phyloP scores from a whole-genome alignment of 495 filamentous ascomycete genomes.

The Tuber microsphaerosporum region DNA sequence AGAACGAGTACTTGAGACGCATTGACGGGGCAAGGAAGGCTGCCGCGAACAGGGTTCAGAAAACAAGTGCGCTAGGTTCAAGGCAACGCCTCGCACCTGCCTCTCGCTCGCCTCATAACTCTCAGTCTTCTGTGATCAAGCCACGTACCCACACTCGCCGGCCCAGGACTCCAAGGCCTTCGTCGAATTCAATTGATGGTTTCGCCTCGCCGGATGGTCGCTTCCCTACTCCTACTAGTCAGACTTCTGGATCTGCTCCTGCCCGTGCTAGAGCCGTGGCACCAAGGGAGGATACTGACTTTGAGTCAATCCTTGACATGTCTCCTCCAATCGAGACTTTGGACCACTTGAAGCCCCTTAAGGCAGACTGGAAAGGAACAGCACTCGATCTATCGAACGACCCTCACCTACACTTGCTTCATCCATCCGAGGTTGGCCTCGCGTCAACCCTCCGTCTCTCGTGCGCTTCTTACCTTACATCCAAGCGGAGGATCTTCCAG shows the following conservation, averaged over 20 bases:
- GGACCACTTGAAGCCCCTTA: slow-evolving; percentile 58
- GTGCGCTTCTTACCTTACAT: slow-evolving; percentile 86
- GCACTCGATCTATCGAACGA: slow-evolving; percentile 73
- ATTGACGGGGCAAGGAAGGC: slow-evolving; percentile 27
- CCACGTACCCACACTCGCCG: slow-evolving; percentile 25
- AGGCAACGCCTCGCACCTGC: slow-evolving; percentile 33
- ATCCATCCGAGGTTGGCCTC: slow-evolving; percentile 69
- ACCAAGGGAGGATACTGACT: slow-evolving; percentile 81
- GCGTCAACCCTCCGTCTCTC: slow-evolving; percentile 76
- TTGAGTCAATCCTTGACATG: slow-evolving; percentile 66
- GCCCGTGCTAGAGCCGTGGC: slow-evolving; percentile 33
- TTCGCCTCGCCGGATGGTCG: slow-evolving; percentile 34
- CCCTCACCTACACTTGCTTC: slow-evolving; percentile 67
- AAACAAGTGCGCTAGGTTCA: slow-evolving; percentile 22
- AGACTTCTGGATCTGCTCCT: slow-evolving; percentile 30
- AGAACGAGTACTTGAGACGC: slow-evolving; percentile 34
- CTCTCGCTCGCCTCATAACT: slow-evolving; percentile 26
- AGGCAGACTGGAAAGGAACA: slow-evolving; percentile 81
- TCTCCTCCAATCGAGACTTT: slow-evolving; percentile 67
- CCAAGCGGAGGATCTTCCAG: slow-evolving; percentile 88
- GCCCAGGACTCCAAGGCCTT: slow-evolving; percentile 29
- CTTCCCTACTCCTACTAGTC: slow-evolving; percentile 32
- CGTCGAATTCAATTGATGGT: slow-evolving; percentile 31
- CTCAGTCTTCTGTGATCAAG: slow-evolving; percentile 20
- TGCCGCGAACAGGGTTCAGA: slow-evolving; percentile 31